Evolutionary conservation across 768 basidiomycete genomes (phyloP).

Genomic region (Phaeolepiota aurea): DNA sequence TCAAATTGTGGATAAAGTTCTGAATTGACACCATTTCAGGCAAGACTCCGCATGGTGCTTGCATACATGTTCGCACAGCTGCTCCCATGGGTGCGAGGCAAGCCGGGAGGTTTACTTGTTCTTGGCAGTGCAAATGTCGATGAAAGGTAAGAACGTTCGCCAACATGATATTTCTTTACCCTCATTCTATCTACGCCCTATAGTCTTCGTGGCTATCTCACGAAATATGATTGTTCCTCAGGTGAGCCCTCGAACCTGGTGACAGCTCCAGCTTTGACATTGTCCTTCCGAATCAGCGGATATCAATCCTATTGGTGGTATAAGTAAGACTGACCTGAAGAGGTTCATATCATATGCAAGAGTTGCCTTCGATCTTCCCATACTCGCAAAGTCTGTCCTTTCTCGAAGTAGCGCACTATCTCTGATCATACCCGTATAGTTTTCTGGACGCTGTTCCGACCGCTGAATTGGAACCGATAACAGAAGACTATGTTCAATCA

Average conservation of each 20-base stretch:
- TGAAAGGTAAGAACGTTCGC: constrained; percentile 63
- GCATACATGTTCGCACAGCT: constrained; percentile 94
- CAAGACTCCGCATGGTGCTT: constrained; percentile 89
- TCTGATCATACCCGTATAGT: constrained; percentile 27
- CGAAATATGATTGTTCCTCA: constrained; percentile 96
- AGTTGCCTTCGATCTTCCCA: constrained; percentile 73
- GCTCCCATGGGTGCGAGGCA: constrained; percentile 84
- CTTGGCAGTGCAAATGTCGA: constrained; percentile 99
- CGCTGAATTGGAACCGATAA: constrained; percentile 93
- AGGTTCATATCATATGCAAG: constrained; percentile 86
- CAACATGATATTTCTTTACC: no score
- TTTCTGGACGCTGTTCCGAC: constrained; percentile 91
- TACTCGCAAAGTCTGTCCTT: constrained; percentile 62
- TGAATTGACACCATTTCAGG: constrained; percentile 31
- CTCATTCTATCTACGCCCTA: no score
- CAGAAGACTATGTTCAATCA: constrained; percentile 87
- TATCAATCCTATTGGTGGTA: constrained; percentile 96
- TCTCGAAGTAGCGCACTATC: background rate
- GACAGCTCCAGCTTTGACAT: background rate
- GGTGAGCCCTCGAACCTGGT: constrained; percentile 29
- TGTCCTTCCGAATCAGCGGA: constrained; percentile 59
- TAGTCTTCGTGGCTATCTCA: constrained; percentile 91
- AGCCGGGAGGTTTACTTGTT: constrained; percentile 79
- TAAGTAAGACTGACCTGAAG: constrained; percentile 96
- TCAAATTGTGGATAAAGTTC: background rate